Base-by-base conservation (phyloP, 495 filamentous ascomycete species). In the Venustampulla echinocandica region DNA sequence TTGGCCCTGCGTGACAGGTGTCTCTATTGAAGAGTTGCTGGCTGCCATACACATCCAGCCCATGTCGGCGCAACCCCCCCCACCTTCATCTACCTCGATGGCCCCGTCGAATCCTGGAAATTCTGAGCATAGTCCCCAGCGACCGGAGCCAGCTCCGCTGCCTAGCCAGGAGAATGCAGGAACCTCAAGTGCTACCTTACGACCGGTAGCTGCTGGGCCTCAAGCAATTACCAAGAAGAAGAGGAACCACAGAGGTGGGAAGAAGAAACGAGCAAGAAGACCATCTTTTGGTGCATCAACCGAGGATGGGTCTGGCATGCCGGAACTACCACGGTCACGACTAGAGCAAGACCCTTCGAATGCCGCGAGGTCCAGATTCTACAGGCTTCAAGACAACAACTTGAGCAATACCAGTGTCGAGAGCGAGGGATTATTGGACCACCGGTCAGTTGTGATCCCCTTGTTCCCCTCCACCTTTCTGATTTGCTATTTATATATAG, bases 351-450 rank as follows among this genome's bases (percentile, higher is more conserved):
- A 49, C 54, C 13, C 49, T 66, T 35, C 65, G 60, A 22, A 58
- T 61, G 36, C 52, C 47, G 39, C 60, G 39, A 42, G 62, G 50
- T 47, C 63, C 47, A 37, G 45, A 17, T 81, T 84, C 55, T 89
- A 85, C 57, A 64, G 72, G 23, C 59, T 80, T 34, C 69, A 66
- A 27, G 68, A 66, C 14, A 55, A 62, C 4, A 84, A 81, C 59
- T 42, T 81, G 49, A 94, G 87, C 61, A 80, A 71, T 59, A 87
- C 85, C 3, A 93, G 87, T 57, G 64, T 94, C 43, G 87, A 90
- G 44, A 90, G 85, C 57, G 77, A 87, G 55, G 79, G 76, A 3
- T 68, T 93, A 37, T 64, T 93, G 34, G 87, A 93, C 58, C 87
- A 94, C 57, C 73, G 85, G 85, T 87, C 67, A 22, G 58, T n/a